Evolutionary conservation across 176 grass and related monocot species (phyloP).

Genomic region (Saccharum officinarum): DNA sequence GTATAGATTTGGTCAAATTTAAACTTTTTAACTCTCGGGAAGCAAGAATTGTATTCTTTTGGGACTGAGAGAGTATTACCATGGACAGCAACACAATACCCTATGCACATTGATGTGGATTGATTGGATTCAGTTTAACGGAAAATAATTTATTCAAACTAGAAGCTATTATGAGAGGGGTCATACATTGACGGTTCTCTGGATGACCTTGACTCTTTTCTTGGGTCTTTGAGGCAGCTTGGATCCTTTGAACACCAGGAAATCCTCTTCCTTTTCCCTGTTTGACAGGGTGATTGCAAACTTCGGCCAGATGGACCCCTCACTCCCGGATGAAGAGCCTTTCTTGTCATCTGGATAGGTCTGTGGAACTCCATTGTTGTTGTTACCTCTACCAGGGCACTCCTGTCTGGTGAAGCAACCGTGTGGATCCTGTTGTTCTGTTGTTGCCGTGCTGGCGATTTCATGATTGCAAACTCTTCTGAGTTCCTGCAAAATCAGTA

Average conservation of each 20-base stretch:
- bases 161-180: conserved; percentile 19
- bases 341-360: conserved; percentile 61
- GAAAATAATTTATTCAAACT: conserved; percentile 18
- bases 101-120: conserved; percentile 27
- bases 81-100: conserved; percentile 21
- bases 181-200: conserved; percentile 84
- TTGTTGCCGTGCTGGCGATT: conserved; percentile 42
- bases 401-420: conserved; percentile 46
- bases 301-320: conserved; percentile 76
- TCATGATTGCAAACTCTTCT: conserved; percentile 65
- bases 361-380: conserved; percentile 33
- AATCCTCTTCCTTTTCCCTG: conserved; percentile 98
- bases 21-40: neutral
- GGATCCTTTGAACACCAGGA: conserved; percentile 88
- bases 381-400: conserved; percentile 27
- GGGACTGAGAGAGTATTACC: neutral
- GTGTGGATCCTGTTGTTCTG: conserved; percentile 44
- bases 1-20: neutral
- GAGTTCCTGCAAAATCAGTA: conserved; percentile 45
- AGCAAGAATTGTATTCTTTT: neutral
- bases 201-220: conserved; percentile 90
- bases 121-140: conserved; percentile 10
- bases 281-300: conserved; percentile 72
- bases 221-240: conserved; percentile 93
- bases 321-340: conserved; percentile 71